Evolutionary conservation across 2,329 filamentous ascomycete species (phyloP).

Genomic region (Colletotrichum sansevieriae): DNA sequence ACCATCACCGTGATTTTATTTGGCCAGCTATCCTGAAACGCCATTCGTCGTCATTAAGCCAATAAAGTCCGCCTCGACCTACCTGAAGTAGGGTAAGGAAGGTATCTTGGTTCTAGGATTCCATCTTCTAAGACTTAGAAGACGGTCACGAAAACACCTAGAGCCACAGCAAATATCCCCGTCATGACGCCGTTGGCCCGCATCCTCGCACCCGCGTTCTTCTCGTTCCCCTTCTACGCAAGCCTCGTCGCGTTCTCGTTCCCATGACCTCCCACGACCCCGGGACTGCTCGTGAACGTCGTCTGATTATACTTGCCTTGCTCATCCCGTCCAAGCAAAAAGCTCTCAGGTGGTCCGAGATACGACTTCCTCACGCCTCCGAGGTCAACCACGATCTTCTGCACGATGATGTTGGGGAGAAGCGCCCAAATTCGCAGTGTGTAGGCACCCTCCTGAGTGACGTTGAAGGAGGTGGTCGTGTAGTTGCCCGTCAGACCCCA

Average conservation of each 20-base stretch:
- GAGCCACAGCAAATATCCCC: not conserved
- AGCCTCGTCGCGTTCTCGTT: constrained; percentile 20
- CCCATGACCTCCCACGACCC: constrained; percentile 30
- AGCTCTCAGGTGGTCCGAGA: constrained; percentile 69
- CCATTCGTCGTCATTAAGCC: not conserved
- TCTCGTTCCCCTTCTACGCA: not conserved
- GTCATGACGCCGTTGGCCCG: not conserved
- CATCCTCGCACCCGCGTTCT: not conserved
- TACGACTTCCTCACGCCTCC: constrained; percentile 68
- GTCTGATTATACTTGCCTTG: constrained; percentile 53
- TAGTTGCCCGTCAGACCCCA: constrained; percentile 61
- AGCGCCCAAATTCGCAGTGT: constrained; percentile 65
- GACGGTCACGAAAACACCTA: not conserved
- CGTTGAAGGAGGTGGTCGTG: constrained; percentile 59
- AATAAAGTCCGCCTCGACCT: too few relatives aligned
- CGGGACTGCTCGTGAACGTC: constrained; percentile 50
- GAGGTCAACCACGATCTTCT: constrained; percentile 68
- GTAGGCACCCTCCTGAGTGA: constrained; percentile 59
- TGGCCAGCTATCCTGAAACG: too few relatives aligned
- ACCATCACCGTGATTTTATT: too few relatives aligned
- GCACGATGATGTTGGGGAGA: constrained; percentile 65
- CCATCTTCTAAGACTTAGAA: not conserved
- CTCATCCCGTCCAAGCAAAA: constrained; percentile 57
- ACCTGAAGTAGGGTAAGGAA: too few relatives aligned
- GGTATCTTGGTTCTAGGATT: too few relatives aligned